Conservation (phyloP, 805 yeast genomes). For the Starmerella bombi region DNA sequence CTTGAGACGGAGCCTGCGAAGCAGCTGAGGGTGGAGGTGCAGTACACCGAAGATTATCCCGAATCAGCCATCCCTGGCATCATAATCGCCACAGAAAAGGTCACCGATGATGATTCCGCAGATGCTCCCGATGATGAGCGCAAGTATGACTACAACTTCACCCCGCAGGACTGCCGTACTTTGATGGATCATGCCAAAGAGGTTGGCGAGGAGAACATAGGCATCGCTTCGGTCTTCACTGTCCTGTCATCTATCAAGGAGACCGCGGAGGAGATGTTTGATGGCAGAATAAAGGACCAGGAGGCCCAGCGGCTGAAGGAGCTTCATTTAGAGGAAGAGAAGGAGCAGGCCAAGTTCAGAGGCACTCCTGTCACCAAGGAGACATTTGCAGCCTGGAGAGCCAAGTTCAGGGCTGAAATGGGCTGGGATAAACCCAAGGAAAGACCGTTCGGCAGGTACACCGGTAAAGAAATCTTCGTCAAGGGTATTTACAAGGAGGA, state of each 20-base stretch:
- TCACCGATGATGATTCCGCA: conserved; percentile 38
- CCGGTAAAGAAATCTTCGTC: conserved; percentile 85
- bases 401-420: conserved; percentile 55
- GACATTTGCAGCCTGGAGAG: conserved; percentile 62
- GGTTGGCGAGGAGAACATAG: conserved; percentile 59
- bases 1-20: conserved; percentile 61
- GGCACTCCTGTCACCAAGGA: conserved; percentile 85
- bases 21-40: conserved; percentile 43
- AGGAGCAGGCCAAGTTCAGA: conserved; percentile 76
- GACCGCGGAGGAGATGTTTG: conserved; percentile 56
- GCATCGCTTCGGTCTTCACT: conserved; percentile 85
- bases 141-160: conserved; percentile 34
- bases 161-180: conserved; percentile 26
- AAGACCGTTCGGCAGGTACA: conserved; percentile 54
- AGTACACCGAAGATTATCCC: conserved; percentile 70
- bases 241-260: conserved; percentile 68
- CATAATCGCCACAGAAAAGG: conserved; percentile 20
- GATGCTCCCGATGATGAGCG: conserved; percentile 34
- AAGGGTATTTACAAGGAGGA: conserved; percentile 67
- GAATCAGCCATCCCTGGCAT: conserved; percentile 41
- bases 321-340: conserved; percentile 51
- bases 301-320: conserved; percentile 49
- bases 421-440: conserved; percentile 48
- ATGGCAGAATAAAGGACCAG: conserved; percentile 38
- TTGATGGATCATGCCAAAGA: conserved; percentile 22